These are phyloP conservation scores for Carex cristatella DNA, from an alignment of 176 grass and related monocot species.

Conservation along the genomic window DNA sequence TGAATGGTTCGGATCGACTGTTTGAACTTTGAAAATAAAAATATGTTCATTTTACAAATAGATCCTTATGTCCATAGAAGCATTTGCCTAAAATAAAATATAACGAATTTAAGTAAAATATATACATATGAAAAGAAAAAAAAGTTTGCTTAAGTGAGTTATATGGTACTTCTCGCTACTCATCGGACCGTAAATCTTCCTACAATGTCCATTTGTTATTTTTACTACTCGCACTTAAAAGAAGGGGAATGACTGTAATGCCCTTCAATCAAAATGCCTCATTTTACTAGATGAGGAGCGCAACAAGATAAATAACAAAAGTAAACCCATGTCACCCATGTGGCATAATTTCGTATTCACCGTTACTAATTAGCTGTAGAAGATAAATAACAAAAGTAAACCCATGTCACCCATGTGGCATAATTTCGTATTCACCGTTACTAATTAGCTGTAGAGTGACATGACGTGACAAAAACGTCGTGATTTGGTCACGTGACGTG, in stretches of 20 bases:
- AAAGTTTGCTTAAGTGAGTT: too few species aligned
- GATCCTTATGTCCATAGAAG: too few species aligned
- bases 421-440: background rate
- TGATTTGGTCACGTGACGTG: too few species aligned
- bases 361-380: slow-evolving; percentile 7
- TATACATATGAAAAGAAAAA: too few species aligned
- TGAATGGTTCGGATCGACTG: too few species aligned
- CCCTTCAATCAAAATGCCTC: background rate
- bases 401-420: background rate
- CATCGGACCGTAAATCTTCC: too few species aligned
- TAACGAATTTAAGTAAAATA: background rate
- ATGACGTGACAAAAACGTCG: background rate
- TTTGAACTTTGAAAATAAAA: too few species aligned
- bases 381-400: background rate
- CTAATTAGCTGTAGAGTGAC: slow-evolving; percentile 13
- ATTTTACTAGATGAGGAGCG: background rate
- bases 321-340: background rate
- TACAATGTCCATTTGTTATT: too few species aligned
- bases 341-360: background rate
- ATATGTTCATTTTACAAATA: too few species aligned
- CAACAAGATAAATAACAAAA: background rate
- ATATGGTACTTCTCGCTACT: too few species aligned
- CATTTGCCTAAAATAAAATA: too few species aligned
- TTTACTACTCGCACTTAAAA: background rate
- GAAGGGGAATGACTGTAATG: background rate